Base-by-base conservation (phyloP, 192 early-diverging fungal species). In the Backusella australiensis region DNA sequence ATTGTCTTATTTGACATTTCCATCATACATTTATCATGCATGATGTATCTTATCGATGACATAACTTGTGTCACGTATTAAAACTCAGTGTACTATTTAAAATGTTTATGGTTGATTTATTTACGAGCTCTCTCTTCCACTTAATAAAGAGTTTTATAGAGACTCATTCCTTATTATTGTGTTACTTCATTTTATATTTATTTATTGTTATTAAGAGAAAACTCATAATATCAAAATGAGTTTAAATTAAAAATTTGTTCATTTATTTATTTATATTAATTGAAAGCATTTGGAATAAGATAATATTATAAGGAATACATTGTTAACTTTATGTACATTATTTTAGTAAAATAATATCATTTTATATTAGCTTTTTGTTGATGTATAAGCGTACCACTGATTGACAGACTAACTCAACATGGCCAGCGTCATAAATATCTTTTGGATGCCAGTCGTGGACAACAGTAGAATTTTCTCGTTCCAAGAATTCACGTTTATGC, bases 181-280 rank as follows among this genome's bases (percentile, higher is more conserved):
- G 23, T 23, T 23, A 23, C 23, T 23, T 23, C 23, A 23, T 23
- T 23, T 23, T 23, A 23, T 23, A 23, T 23, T 23, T 23, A 23
- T 23, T 23, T 23, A 23, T 23, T 23, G 23, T 23, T 23, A 23
- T 23, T 23, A 23, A 23, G 23, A 23, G 23, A 23, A 23, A 23
- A 23, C 23, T 23, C 23, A 23, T 23, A 23, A 23, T 23, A 23
- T 23, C 23, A 39, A 23, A 29, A 29, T 44, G 19, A 44, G 17
- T 15, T 49, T 49, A 49, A 49, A 49, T 49, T 49, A 49, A 49
- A 49, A 49, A 49, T n/a, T 7, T 49, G 46, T 49, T 49, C 15
- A 49, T 49, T 49, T 49, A 7, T 59, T 59, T 59, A 59, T 63
- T 63, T 26, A 63, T 63, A 63, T 63, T 63, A 63, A 56, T 21